Conservation (phyloP, 148 eudicot genomes). For the Cornus kousa region DNA sequence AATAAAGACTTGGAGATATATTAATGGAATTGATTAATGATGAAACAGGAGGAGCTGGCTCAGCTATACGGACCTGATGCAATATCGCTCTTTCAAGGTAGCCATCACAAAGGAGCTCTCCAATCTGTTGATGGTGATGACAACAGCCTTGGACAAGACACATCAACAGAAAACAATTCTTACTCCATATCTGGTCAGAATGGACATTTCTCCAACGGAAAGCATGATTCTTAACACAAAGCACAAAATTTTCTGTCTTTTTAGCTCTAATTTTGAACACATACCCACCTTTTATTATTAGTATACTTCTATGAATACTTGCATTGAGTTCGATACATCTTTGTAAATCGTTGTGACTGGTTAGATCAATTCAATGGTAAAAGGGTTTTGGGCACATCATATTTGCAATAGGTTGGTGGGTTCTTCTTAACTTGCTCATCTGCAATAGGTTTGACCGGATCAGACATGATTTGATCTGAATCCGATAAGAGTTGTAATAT, state of each 20-base stretch:
- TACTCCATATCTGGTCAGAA: conserved; percentile 3
- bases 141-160: background rate
- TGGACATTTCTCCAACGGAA: background rate
- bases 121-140: background rate
- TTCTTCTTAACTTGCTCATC: too few species aligned
- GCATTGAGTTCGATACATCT: too few species aligned
- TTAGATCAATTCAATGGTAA: background rate
- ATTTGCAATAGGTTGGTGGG: too few species aligned
- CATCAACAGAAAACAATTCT: conserved; percentile 1
- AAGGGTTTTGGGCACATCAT: background rate
- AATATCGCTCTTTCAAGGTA: background rate
- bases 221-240: conserved; percentile 2
- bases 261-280: background rate
- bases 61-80: background rate
- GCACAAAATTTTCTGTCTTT: background rate
- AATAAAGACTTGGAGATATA: background rate
- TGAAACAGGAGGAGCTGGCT: conserved; percentile 8
- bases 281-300: background rate
- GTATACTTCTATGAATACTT: too few species aligned
- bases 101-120: background rate
- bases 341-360: background rate
- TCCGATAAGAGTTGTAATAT: too few species aligned
- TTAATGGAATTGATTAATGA: background rate
- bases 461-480: too few species aligned
- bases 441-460: too few species aligned